Conservation (phyloP, 2,329 filamentous ascomycete species). For the Beauveria medogensis region DNA sequence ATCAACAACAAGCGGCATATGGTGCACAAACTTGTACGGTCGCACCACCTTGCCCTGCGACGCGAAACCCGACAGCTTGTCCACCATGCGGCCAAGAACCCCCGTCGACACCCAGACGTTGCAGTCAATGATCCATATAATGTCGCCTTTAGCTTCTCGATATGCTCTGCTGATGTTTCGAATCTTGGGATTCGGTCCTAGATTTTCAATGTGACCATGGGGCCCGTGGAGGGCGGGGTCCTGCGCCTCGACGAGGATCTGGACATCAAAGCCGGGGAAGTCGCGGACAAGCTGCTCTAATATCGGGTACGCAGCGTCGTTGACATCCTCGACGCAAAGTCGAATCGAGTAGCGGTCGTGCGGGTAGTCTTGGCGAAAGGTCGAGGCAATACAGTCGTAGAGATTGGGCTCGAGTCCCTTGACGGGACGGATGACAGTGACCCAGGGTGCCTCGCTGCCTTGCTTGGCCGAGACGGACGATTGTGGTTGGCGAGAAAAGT, state of each 20-base stretch:
- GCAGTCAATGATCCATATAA: constrained; percentile 93
- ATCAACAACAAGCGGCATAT: constrained; percentile 85
- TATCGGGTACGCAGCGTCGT: constrained; percentile 70
- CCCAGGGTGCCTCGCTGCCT: constrained; percentile 55
- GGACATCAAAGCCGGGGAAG: constrained; percentile 63
- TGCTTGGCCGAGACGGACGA: constrained; percentile 44
- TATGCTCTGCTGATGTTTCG: constrained; percentile 93
- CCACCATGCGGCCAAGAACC: constrained; percentile 80
- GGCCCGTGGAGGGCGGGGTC: constrained; percentile 59
- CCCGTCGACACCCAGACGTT: constrained; percentile 86
- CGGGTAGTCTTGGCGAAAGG: constrained; percentile 77
- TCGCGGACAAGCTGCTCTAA: constrained; percentile 64
- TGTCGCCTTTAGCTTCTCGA: constrained; percentile 74
- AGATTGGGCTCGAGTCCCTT: constrained; percentile 86
- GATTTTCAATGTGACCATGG: constrained; percentile 41
- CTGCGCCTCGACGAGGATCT: constrained; percentile 72
- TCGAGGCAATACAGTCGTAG: constrained; percentile 85
- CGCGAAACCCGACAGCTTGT: constrained; percentile 66
- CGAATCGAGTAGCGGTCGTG: constrained; percentile 65
- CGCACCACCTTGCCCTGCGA: constrained; percentile 38
- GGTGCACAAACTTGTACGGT: constrained; percentile 88
- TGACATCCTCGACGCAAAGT: constrained; percentile 69
- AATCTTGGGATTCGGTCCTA: constrained; percentile 98
- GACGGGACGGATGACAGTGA: constrained; percentile 87
- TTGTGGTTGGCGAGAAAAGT: constrained; percentile 42